Evolutionary conservation across 2,329 filamentous ascomycete genomes (phyloP).

Genomic region (Pseudonectria foliicola): DNA sequence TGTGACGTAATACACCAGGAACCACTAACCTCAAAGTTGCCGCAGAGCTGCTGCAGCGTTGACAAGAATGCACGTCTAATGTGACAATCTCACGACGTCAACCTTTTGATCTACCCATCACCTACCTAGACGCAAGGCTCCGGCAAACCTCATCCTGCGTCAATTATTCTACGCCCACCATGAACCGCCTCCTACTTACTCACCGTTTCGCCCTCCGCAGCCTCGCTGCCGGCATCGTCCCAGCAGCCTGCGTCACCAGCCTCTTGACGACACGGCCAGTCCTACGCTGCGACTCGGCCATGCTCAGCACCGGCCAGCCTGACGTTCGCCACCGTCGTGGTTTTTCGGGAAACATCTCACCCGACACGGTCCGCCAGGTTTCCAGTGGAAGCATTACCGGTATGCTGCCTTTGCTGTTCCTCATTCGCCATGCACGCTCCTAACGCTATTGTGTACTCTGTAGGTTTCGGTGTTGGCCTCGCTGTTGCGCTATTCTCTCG

Average conservation of each 20-base stretch:
- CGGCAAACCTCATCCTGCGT: not conserved
- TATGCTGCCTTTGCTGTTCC: slow-evolving; percentile 18
- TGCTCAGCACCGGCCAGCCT: slow-evolving; percentile 5
- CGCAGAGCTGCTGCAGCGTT: too few relatives aligned
- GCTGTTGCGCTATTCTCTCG: slow-evolving; percentile 64
- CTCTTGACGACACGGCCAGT: slow-evolving; percentile 16
- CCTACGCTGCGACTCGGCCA: slow-evolving; percentile 9
- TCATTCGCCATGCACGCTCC: not conserved
- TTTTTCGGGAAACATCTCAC: slow-evolving; percentile 9
- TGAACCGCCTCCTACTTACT: slow-evolving; percentile 18
- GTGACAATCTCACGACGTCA: too few relatives aligned
- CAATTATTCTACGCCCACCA: slow-evolving; percentile 5
- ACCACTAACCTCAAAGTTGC: too few relatives aligned
- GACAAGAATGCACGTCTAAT: too few relatives aligned
- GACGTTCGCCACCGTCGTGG: too few relatives aligned
- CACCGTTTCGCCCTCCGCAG: slow-evolving; percentile 16
- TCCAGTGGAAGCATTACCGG: slow-evolving; percentile 48
- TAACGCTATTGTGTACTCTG: slow-evolving; percentile 1
- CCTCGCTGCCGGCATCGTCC: slow-evolving; percentile 21
- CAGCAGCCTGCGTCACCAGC: slow-evolving; percentile 20
- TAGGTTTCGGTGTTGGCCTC: slow-evolving; percentile 58
- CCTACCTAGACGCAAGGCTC: too few relatives aligned
- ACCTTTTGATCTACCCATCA: too few relatives aligned
- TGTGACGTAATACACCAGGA: too few relatives aligned
- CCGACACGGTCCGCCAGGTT: slow-evolving; percentile 39